phyloP scores from a whole-genome alignment of 345 rosid species.

The Gossypium herbaceum region DNA sequence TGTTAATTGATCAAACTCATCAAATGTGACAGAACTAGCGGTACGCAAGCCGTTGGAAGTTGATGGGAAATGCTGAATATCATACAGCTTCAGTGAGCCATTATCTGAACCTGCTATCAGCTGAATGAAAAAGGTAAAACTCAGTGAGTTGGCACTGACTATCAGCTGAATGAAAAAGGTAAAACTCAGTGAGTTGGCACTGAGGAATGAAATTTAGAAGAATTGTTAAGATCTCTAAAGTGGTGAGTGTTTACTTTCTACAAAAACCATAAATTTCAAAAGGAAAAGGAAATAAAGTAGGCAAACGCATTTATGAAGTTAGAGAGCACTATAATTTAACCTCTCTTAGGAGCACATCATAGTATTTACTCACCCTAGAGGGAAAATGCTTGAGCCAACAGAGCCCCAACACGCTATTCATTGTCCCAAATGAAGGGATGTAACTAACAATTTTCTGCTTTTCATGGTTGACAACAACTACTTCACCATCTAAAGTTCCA shows the following conservation, averaged over 20 bases:
- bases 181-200: not conserved
- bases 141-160: constrained; percentile 14
- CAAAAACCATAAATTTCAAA: not conserved
- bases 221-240: not conserved
- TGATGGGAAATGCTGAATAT: constrained; percentile 49
- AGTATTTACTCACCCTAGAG: constrained; percentile 53
- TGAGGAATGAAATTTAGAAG: not conserved
- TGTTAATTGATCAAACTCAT: constrained; percentile 84
- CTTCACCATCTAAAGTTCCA: constrained; percentile 95
- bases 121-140: constrained; percentile 34
- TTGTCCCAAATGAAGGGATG: constrained; percentile 68
- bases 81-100: constrained; percentile 77
- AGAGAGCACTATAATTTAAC: not conserved
- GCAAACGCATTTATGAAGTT: not conserved
- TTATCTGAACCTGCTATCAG: constrained; percentile 94
- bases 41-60: constrained; percentile 26
- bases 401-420: constrained; percentile 84
- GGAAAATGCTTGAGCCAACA: constrained; percentile 92
- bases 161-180: constrained; percentile 52
- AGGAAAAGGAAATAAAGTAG: not conserved
- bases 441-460: constrained; percentile 65
- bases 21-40: constrained; percentile 57
- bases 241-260: not conserved
- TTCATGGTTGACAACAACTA: constrained; percentile 86
- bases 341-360: not conserved